phyloP scores from a whole-genome alignment of 2,329 filamentous ascomycete genomes.

The Elsinoe batatas region DNA sequence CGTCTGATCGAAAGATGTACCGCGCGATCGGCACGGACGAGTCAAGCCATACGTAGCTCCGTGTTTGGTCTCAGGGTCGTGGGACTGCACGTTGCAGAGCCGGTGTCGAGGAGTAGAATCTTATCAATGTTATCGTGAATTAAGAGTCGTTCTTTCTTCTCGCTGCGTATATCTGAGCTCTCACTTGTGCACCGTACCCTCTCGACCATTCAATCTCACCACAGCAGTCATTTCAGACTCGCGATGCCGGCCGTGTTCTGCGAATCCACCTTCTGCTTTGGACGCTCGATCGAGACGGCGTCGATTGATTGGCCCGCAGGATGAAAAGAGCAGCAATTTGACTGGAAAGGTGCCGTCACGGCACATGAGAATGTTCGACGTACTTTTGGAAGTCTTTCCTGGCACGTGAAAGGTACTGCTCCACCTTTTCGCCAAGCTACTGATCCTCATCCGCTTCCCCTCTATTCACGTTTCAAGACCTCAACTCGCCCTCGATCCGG shows the following conservation, averaged over 20 bases:
- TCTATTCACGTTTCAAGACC: neutral
- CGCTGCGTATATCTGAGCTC: no score
- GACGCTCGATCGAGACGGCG: neutral
- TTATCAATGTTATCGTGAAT: neutral
- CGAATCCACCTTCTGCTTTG: neutral
- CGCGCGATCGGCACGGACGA: no score
- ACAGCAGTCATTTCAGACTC: no score
- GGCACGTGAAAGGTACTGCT: slow-evolving; percentile 8
- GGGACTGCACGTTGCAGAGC: no score
- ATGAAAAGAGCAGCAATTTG: neutral
- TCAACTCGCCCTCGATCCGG: neutral
- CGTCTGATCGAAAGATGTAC: no score
- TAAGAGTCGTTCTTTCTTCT: no score
- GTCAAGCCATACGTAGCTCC: no score
- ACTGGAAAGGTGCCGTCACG: neutral
- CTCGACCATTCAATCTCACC: no score
- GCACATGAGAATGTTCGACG: neutral
- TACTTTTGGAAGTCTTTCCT: neutral
- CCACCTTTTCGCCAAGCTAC: slow-evolving; percentile 6
- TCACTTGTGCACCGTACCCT: no score
- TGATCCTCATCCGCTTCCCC: slow-evolving; percentile 1
- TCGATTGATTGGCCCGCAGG: slow-evolving; percentile 2
- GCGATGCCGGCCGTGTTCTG: no score
- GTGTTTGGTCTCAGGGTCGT: no score
- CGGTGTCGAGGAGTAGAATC: neutral